Evolutionary conservation across 2,329 filamentous ascomycete genomes (phyloP), one percentile per base, ranked within the genome.

Genomic region (Chaetomiaceae sp.): DNA sequence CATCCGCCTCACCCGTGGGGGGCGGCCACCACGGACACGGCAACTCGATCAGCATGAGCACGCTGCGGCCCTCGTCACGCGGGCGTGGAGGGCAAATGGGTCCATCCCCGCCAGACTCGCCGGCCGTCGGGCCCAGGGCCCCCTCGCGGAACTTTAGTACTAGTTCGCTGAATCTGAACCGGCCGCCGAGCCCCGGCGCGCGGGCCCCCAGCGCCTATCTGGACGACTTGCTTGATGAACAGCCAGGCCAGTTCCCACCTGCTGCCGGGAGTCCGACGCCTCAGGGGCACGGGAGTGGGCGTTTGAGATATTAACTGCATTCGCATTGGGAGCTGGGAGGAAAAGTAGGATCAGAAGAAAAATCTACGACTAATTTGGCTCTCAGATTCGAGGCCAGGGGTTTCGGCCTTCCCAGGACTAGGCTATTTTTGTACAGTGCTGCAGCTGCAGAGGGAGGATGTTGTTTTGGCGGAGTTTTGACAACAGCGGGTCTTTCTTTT

Each of bases 191-290:
- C 47, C 19, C 50, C 23, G 51, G 53, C 20, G 82, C 83, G 50
- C 77, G 91, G 51, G 86, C 90, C 14, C 92, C 92, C 0, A 95
- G 89, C 66, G 88, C 89, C 16, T 96, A 90, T 65, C 74, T 97
- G 34, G 91, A 97, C 53, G 90, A 96, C 66, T 70, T 97, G 44
- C 85, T 96, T 55, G 89, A 90, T 63, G 87, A 87, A 56, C 85
- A 90, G 62, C 73, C 76, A 5, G 71, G 71, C 33, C 66, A 70
- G 57, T 71, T 80, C 48, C 77, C 77, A 10, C 73, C 76, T 3
- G 51, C 54, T 1, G 52, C 39, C 1, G 51, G 53, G 35, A 39
- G 33, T 14, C 39, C 56, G 13, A 27, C 48, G 20, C 44, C 47
- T 14, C 45, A 43, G 10, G 39, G 46, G 7, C 38, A 50, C 12